These are phyloP conservation scores for Halenospora varia DNA, from an alignment of 495 filamentous ascomycete genomes.

Conservation along the genomic window DNA sequence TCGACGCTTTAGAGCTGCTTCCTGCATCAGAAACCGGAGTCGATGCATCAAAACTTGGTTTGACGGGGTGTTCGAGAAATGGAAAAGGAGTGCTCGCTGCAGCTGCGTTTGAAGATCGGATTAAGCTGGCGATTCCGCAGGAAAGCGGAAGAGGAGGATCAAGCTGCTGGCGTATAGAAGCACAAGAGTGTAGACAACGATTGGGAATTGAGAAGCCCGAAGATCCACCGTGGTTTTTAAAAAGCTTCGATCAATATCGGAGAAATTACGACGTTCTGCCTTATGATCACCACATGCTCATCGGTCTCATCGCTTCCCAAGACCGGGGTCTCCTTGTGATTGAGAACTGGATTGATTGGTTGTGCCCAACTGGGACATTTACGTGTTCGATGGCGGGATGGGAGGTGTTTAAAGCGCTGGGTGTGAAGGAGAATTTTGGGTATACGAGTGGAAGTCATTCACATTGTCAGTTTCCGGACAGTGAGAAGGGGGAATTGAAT, in stretches of 20 bases:
- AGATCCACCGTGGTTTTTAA: constrained; percentile 45
- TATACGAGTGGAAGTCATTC: constrained; percentile 28
- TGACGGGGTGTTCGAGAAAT: constrained; percentile 48
- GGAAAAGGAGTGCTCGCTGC: constrained; percentile 47
- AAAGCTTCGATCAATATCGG: constrained; percentile 28
- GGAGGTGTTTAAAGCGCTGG: constrained; percentile 30
- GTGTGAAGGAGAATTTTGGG: constrained; percentile 29
- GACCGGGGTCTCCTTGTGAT: constrained; percentile 33
- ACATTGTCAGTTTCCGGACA: constrained; percentile 35
- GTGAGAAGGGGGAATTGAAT: constrained; percentile 32
- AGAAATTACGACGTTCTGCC: constrained; percentile 24
- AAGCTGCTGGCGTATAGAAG: constrained; percentile 43
- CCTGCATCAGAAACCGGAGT: constrained; percentile 29
- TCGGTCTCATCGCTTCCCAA: constrained; percentile 36
- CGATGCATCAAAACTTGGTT: constrained; percentile 33
- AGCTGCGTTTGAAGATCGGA: constrained; percentile 41
- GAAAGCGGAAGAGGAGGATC: constrained; percentile 40
- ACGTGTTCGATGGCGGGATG: constrained; percentile 34
- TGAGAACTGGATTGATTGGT: constrained; percentile 42
- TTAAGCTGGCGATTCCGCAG: constrained; percentile 43
- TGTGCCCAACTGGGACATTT: constrained; percentile 35
- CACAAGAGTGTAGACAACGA: constrained; percentile 36
- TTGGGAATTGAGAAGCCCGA: constrained; percentile 38
- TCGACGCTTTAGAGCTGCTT: constrained; percentile 40
- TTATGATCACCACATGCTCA: constrained; percentile 40